Evolutionary conservation across 2,329 filamentous ascomycete species (phyloP).

Genomic region (Colletotrichum agaves): DNA sequence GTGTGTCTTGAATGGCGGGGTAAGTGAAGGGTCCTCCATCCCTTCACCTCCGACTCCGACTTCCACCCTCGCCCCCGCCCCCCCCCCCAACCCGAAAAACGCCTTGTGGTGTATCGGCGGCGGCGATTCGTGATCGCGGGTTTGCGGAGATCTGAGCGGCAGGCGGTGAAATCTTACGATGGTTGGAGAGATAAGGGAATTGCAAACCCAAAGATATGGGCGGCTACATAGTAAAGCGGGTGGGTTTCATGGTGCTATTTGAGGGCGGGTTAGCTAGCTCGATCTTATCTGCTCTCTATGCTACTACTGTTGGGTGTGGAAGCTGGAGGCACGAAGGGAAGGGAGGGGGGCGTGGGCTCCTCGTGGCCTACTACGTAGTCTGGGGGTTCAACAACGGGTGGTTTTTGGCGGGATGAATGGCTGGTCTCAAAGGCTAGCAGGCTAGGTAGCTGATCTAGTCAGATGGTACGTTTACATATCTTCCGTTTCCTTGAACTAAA

Average conservation of each 20-base stretch:
- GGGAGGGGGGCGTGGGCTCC: neutral
- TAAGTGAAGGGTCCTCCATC: neutral
- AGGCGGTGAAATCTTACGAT: slow-evolving; percentile 23
- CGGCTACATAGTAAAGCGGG: neutral
- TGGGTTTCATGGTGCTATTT: no score
- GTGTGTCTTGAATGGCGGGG: slow-evolving; percentile 11
- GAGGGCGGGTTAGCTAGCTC: no score
- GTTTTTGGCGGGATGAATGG: no score
- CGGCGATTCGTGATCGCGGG: slow-evolving; percentile 17
- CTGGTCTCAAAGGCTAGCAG: no score
- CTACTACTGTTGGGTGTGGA: neutral
- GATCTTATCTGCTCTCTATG: no score
- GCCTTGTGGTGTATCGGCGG: neutral
- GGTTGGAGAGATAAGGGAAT: slow-evolving; percentile 11
- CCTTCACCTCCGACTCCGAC: no score
- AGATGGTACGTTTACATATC: no score
- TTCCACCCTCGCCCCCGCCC: no score
- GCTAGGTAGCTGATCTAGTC: no score
- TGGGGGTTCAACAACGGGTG: neutral
- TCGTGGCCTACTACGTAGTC: neutral
- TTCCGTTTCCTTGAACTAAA: no score
- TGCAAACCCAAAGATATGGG: neutral
- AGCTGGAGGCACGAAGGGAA: neutral
- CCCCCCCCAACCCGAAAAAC: no score
- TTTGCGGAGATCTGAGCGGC: slow-evolving; percentile 29